Base-by-base conservation (phyloP, 2,329 filamentous ascomycete species). In the Leptographium procerum region DNA sequence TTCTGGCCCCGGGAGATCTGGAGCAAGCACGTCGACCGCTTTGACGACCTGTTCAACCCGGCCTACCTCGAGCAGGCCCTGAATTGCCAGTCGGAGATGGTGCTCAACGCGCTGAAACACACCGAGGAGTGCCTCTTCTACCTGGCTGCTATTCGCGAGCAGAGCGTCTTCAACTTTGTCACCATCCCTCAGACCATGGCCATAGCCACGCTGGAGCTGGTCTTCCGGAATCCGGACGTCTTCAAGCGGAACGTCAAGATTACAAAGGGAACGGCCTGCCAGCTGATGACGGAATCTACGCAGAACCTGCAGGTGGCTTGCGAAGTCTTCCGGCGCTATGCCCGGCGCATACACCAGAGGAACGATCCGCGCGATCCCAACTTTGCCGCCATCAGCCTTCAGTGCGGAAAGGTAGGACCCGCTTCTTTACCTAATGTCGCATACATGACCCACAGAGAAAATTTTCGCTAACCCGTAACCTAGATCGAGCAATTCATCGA, bases 81-180 rank as follows among this genome's bases (percentile, higher is more conserved):
- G 28, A 83, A 90, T 66, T 95, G 89, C 75, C 86, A 86, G 65
- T 95, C 92, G 1, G 90, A 96, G 68, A 96, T 99, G 91, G 85
- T 97, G 8, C 78, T 97, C 60, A 90, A 94, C 66, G 89, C 92
- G 6, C 78, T 99, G 50, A 84, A 85, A 68, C 88, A 95, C 65
- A 87, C 83, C 5, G 91, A 96, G 63, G 91, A 97, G 69, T 97
- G 92, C 69, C 75, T 99, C n/a, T 96, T 91, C 77, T 99, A 97
- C 75, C 90, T 99, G 76, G 92, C 92, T 6, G 94, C 89, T 52
- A 84, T 99, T 63, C 86, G 87, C 64, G 94, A 99, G 69, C 94
- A 99, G 76, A 95, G 90, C 69, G 90, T 96, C 29, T 99, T 99
- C 83, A 99, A 99, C 80, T 99, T 99, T 72, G 91, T 91, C 53